A percentile compares a stretch with the other conserved stretches of the same genome.
phyloP scores from a whole-genome alignment of 768 basidiomycete genomes.

The Artomyces pyxidatus region DNA sequence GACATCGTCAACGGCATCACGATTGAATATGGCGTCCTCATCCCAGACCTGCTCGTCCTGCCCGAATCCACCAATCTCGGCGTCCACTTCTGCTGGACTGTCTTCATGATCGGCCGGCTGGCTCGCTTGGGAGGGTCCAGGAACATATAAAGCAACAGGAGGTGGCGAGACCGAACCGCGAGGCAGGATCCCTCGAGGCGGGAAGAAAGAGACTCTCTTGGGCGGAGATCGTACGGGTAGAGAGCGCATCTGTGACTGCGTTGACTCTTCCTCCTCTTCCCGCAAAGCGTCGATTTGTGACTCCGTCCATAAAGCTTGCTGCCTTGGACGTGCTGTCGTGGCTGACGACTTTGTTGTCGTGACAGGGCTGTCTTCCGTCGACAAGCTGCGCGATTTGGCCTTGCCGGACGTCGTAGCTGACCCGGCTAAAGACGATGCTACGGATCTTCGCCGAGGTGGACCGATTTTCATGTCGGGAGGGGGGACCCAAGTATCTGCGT shows the following conservation, averaged over 20 bases:
- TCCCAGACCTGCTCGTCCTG: background rate
- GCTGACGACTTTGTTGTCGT: background rate
- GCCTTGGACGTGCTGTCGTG: background rate
- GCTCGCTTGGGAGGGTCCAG: no score
- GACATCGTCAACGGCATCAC: background rate
- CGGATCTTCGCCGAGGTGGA: conserved; percentile 12
- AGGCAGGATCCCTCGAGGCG: background rate
- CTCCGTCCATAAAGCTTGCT: background rate
- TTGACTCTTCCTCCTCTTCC: conserved; percentile 13
- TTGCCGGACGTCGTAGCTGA: background rate
- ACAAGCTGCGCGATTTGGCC: background rate
- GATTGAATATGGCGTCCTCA: background rate
- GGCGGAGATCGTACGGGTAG: background rate
- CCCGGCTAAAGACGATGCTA: no score
- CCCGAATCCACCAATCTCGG: background rate
- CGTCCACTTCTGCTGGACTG: background rate
- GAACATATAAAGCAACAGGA: no score
- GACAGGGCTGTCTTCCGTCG: background rate
- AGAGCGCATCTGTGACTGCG: conserved; percentile 4
- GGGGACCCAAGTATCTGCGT: no score
- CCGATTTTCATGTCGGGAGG: conserved; percentile 9
- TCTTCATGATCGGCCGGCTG: background rate
- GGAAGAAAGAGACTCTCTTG: background rate
- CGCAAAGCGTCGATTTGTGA: conserved; percentile 13
- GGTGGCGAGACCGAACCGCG: background rate